Evolutionary conservation across 73 alveolate species (phyloP), one percentile per base, ranked within the genome.

Genomic region (Symbiodinium natans): DNA sequence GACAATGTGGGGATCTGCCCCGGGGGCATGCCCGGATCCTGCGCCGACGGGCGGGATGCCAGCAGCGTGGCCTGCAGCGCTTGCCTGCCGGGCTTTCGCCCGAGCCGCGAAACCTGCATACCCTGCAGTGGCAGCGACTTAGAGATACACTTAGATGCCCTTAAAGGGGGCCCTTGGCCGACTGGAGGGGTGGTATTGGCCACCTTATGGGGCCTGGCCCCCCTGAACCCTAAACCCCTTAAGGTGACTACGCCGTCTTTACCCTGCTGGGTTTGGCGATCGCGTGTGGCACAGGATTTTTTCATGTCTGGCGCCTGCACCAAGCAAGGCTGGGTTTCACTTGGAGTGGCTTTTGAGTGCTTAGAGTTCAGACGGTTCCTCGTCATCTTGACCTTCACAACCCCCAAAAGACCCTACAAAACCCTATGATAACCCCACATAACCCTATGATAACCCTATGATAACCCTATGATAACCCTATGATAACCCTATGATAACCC

Each of bases 21-120:
- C 1, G 93, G 93, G 6, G 93, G 93, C 68, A 23, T 36, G 48
- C 93, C 93, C 5, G 93, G 93, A 34, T 52, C 52, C 23, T 86
- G 93, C 34, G 93, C 93, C 17, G 52, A 39, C 17, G 93, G 93
- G 40, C 63, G 93, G 43, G 93, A 86, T 21, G 36, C 33, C 40
- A 23, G 36, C 13, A 86, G 93, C 83, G 93, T 86, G 82, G 93
- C 39, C 42, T 86, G 93, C 68, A 56, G 83, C 38, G 33, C 33
- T 2, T 86, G 93, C 41, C 40, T 52, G n/a, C 63, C 83, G 36
- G 93, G 93, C 38, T 10, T 86, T 46, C 82, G 93, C 41, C 39
- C 93, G 39, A 52, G 41, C 25, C 83, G 83, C 29, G 46, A 75
- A 46, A 40, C 93, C 21, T 86, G 93, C 82, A 27, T 21, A 21